Evolutionary conservation across 768 basidiomycete genomes (phyloP).

Genomic region (Flagelloscypha sp.): DNA sequence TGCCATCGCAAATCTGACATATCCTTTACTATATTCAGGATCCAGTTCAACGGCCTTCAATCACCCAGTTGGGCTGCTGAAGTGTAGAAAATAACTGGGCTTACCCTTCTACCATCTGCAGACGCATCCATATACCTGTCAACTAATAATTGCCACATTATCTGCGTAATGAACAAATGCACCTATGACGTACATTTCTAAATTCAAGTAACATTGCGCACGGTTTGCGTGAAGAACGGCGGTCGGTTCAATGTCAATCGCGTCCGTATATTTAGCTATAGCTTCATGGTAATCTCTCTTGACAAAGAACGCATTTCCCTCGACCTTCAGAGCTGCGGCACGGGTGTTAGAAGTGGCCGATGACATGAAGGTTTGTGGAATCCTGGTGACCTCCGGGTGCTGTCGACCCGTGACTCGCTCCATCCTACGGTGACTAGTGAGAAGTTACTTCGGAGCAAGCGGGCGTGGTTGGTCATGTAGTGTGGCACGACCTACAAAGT

Average conservation of each 20-base stretch:
- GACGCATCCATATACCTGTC: conserved; percentile 11
- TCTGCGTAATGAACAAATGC: too few relatives aligned
- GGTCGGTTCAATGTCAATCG: conserved; percentile 9
- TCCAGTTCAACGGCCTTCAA: conserved; percentile 17
- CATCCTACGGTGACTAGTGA: background rate
- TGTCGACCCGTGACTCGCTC: background rate
- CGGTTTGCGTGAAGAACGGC: conserved; percentile 15
- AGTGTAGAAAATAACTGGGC: background rate
- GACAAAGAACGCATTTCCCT: conserved; percentile 14
- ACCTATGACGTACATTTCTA: conserved; percentile 9
- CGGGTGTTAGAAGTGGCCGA: conserved; percentile 1
- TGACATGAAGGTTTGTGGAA: background rate
- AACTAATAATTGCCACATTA: background rate
- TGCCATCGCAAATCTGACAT: conserved; percentile 10
- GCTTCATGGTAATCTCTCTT: conserved; percentile 11
- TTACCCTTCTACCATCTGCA: conserved; percentile 13
- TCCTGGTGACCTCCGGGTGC: background rate
- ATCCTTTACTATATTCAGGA: conserved; percentile 15
- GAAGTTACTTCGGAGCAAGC: background rate
- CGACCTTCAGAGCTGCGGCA: conserved; percentile 13
- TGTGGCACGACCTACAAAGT: too few relatives aligned
- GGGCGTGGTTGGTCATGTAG: background rate
- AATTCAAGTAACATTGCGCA: conserved; percentile 8
- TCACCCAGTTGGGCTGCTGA: too few relatives aligned
- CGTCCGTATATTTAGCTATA: conserved; percentile 8